Percentiles rank a stretch among this genome's conserved stretches.
Conservation (phyloP, 257 asterid species). For the Lantana camara region DNA sequence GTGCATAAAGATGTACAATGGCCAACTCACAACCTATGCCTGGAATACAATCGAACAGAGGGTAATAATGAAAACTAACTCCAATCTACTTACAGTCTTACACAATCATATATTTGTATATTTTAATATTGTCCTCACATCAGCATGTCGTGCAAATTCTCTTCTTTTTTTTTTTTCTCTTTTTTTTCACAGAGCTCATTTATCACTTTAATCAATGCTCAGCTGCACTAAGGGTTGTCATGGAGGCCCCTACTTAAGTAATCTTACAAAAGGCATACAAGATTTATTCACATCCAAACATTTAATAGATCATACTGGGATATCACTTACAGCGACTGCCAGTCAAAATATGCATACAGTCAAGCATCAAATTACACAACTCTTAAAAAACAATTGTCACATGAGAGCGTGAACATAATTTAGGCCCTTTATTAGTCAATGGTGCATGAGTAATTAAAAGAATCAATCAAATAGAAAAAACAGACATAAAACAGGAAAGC, state of each 20-base stretch:
- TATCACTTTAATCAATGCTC: conserved; percentile 1
- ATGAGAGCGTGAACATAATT: neutral
- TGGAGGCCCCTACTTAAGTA: neutral
- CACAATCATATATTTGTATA: neutral
- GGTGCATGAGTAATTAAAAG: neutral
- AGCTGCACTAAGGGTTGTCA: neutral
- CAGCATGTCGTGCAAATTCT: no score
- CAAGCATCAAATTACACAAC: neutral
- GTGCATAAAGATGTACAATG: neutral
- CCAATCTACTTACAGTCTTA: conserved; percentile 11
- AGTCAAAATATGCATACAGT: neutral
- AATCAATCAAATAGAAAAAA: neutral
- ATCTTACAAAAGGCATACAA: neutral
- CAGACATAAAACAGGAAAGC: conserved; percentile 1
- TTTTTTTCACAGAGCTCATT: neutral
- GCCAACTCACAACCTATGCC: neutral
- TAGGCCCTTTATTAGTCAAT: neutral
- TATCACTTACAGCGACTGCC: neutral
- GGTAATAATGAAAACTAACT: neutral
- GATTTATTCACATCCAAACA: conserved; percentile 3
- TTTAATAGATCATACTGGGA: neutral
- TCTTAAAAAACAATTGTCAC: neutral
- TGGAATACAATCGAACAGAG: neutral
- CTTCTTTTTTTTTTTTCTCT: neutral
- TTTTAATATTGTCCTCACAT: no score